Evolutionary conservation across 192 early-diverging fungal genomes (phyloP).

Genomic region (Paraglomus brasilianum): DNA sequence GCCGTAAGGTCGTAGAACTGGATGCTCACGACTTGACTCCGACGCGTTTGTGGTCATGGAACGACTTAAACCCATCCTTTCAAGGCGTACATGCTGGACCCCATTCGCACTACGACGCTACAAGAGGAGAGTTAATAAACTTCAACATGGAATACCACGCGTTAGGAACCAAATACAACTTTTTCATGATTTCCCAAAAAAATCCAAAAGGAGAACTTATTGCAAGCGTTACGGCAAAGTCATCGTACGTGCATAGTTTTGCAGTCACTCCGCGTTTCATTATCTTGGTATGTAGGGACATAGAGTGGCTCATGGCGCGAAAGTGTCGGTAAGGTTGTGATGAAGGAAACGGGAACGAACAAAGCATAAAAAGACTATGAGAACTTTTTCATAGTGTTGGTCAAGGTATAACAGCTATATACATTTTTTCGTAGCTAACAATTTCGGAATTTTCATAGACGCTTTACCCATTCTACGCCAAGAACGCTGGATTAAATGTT

Average conservation of each 20-base stretch:
- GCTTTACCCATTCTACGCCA: constrained; percentile 61
- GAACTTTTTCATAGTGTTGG: too few species aligned
- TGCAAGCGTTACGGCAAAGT: constrained; percentile 59
- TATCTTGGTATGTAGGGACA: constrained; percentile 56
- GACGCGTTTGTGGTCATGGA: constrained; percentile 55
- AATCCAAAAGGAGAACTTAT: constrained; percentile 65
- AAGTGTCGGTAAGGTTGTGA: too few species aligned
- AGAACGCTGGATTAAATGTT: constrained; percentile 63
- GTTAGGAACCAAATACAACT: constrained; percentile 64
- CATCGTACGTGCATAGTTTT: constrained; percentile 76
- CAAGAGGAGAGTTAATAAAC: constrained; percentile 73
- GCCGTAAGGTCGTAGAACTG: constrained; percentile 63
- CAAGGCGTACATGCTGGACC: constrained; percentile 64
- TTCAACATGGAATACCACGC: constrained; percentile 72
- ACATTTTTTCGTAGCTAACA: too few species aligned
- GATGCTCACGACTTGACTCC: constrained; percentile 67
- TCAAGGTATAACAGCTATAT: too few species aligned
- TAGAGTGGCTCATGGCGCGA: too few species aligned
- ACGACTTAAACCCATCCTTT: constrained; percentile 63
- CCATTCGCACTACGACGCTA: constrained; percentile 67
- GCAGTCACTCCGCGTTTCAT: constrained; percentile 71
- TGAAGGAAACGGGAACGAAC: too few species aligned
- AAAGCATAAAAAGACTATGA: too few species aligned
- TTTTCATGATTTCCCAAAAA: constrained; percentile 61
- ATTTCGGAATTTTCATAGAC: too few species aligned